Percentiles rank a stretch among this genome's conserved stretches.
Conservation (phyloP, 1,139 yeast genomes). For the Sugiyamaella xylanicola region DNA sequence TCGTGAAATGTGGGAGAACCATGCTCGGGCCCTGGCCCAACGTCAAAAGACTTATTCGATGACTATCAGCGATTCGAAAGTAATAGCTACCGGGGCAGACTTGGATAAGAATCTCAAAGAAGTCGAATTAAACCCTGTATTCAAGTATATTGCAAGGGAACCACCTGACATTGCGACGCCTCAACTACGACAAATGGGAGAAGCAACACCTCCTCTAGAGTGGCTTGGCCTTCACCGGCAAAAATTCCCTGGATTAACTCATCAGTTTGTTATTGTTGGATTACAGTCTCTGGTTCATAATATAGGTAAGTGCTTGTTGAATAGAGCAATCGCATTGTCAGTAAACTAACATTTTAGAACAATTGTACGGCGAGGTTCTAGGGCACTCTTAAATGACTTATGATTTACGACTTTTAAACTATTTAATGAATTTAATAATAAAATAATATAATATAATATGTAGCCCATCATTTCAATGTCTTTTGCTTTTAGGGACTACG, state of each 20-base stretch:
- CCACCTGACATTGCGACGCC: slow-evolving; percentile 89
- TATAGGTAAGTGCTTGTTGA: slow-evolving; percentile 15
- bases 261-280: slow-evolving; percentile 71
- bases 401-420: no score
- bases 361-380: slow-evolving; percentile 17
- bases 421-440: no score
- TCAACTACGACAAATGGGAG: slow-evolving; percentile 84
- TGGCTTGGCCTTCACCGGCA: slow-evolving; percentile 95
- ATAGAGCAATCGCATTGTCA: background rate
- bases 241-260: slow-evolving; percentile 82
- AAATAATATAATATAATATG: no score
- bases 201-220: slow-evolving; percentile 96
- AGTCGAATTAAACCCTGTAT: slow-evolving; percentile 63
- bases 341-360: slow-evolving; percentile 14
- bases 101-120: slow-evolving; percentile 63
- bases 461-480: no score
- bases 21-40: slow-evolving; percentile 58
- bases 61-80: slow-evolving; percentile 36
- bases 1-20: slow-evolving; percentile 87
- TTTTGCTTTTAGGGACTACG: no score
- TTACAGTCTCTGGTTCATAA: slow-evolving; percentile 67
- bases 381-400: slow-evolving; percentile 15
- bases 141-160: slow-evolving; percentile 60
- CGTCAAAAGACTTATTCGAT: slow-evolving; percentile 46
- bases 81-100: slow-evolving; percentile 31